Evolutionary conservation across 2,329 filamentous ascomycete genomes (phyloP), one percentile per base, ranked within the genome.

Genomic region (Graphiopsis chlorocephala): DNA sequence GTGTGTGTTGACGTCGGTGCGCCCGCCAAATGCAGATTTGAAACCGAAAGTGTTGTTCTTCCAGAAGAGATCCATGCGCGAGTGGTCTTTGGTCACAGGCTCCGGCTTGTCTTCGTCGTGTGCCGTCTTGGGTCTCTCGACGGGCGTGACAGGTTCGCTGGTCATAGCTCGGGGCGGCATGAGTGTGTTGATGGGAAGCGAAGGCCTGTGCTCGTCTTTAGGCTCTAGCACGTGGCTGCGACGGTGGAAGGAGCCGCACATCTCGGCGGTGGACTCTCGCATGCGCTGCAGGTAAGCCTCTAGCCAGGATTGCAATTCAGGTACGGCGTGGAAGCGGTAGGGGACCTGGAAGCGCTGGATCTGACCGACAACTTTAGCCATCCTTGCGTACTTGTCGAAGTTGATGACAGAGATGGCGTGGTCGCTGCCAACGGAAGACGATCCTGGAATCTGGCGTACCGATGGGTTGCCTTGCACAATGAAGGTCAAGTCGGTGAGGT

Each of bases 291-390:
- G 88, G 76, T 97, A 91, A 25, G 87, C 84, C 67, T 93, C 87
- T 76, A 99, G 87, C 94, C 94, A 99, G 26, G 94, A 89, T 76
- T 98, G 94, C 75, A 99, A 85, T 72, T 98, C 94, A 0, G 91
- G 87, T 4, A 98, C 83, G 73, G 95, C 90, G 1, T 85, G 85
- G 20, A 99, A 85, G 7, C 90, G 86, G 76, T 98, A 98, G 0
- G 93, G 92, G 23, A 97, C 91, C 78, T 99, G 95, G 81, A 98
- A 98, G 20, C 93, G 89, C 77, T 99, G 95, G 8, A 99, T 85
- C 72, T 98, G 94, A 68, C 92, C 91, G 72, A 99, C 96, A 74
- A 98, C 96, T 78, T 93, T 95, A 53, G 94, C 93, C 2, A 93
- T 98, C 71, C 93, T 92, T 72, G 88, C 90, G 76, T 98, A 93